A percentile compares a stretch with the other conserved stretches of the same genome.
Evolutionary conservation across 768 basidiomycete species (phyloP).

Genomic region (Collybia sp.): DNA sequence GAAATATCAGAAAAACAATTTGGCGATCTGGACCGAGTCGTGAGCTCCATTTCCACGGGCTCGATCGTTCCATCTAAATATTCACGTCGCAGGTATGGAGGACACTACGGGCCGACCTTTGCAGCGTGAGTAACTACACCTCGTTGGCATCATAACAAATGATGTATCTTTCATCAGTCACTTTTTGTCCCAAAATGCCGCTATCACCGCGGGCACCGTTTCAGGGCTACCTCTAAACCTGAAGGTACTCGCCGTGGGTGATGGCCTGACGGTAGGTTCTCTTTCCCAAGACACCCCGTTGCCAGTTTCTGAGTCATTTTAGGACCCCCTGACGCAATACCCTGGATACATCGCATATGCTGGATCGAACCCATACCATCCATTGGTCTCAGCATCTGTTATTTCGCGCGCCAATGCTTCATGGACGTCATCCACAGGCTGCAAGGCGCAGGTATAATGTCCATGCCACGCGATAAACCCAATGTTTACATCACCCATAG

Average conservation of each 20-base stretch:
- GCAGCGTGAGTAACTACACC: no score
- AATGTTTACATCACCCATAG: slow-evolving; percentile 18
- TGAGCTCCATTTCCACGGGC: background rate
- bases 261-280: slow-evolving; percentile 50
- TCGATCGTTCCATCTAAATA: background rate
- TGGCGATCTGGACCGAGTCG: background rate
- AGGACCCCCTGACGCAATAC: slow-evolving; percentile 48
- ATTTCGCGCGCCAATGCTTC: slow-evolving; percentile 37
- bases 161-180: background rate
- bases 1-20: background rate
- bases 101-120: background rate
- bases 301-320: background rate
- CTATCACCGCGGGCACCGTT: slow-evolving; percentile 41
- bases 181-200: slow-evolving; percentile 12
- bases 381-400: slow-evolving; percentile 40
- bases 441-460: slow-evolving; percentile 38
- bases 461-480: background rate
- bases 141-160: no score
- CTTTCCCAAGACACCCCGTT: background rate
- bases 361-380: slow-evolving; percentile 49
- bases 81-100: background rate
- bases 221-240: slow-evolving; percentile 49
- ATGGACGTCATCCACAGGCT: slow-evolving; percentile 40
- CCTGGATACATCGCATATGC: slow-evolving; percentile 56
- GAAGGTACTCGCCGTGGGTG: slow-evolving; percentile 58